Evolutionary conservation across 345 rosid genomes (phyloP), one percentile per base, ranked within the genome.

Genomic region (Salix suchowensis): DNA sequence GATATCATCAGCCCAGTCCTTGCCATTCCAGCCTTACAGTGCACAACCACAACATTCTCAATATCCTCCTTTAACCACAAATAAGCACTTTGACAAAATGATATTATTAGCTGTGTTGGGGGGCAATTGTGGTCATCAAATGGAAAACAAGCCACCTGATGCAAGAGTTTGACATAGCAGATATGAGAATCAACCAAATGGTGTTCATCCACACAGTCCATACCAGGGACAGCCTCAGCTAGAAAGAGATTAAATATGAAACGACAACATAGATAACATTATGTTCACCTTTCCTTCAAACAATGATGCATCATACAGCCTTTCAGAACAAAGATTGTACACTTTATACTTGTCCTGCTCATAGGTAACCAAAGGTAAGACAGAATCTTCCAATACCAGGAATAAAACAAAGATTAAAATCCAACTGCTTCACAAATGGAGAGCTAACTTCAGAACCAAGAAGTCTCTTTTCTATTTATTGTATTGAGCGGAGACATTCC

Each of bases 1-100:
- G 94, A 92, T 78, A 92, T 92, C 97, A 92, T 92, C 81, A 92
- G 86, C 67, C 97, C 97, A 16, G 97, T 92, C 89, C 97, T 87
- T 28, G 97, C 97, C 97, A 92, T 92, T 76, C 97, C 97, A 75
- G 97, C 97, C 82, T 92, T 92, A 79, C 97, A 92, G 85, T 92
- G 97, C 75, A 92, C 97, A 77, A 84, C 97, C 76, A 92, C 95
- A 76, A 92, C 97, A 84, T 92, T 92, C 90, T 92, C 97, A 71
- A 92, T 91, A 81, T 92, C 97, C 78, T 91, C 90, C 87, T 92
- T 92, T 84, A 91, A 87, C 97, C 97, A 92, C 10, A 90, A 83
- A 80, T 92, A 92, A 74, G 97, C 95, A 80, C 97, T 92, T 81
- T 87, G 93, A 81, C 97, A 92, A 60, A 92, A 92, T 61, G 86